phyloP scores from a whole-genome alignment of 2,329 filamentous ascomycete genomes.

The Microcera coccophila region DNA sequence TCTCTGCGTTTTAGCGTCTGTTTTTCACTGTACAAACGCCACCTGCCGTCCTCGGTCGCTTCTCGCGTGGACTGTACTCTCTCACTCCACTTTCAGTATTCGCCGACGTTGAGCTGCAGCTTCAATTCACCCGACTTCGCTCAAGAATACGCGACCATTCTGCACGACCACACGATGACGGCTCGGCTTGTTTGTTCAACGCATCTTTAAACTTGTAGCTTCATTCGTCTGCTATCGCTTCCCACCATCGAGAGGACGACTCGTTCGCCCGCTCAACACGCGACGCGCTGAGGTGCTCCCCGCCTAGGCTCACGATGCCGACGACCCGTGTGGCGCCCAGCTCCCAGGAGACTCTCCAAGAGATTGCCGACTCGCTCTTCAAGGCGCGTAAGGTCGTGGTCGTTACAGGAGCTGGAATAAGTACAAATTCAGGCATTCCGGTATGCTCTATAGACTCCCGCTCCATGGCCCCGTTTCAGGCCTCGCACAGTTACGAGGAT shows the following conservation, averaged over 20 bases:
- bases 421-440: conserved; percentile 71
- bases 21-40: neutral
- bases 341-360: conserved; percentile 54
- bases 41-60: neutral
- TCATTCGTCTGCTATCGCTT: neutral
- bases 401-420: conserved; percentile 69
- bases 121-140: neutral
- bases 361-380: conserved; percentile 60
- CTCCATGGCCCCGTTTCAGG: conserved; percentile 2
- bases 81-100: neutral
- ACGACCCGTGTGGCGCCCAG: conserved; percentile 52
- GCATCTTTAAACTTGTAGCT: conserved; percentile 10
- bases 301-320: conserved; percentile 46
- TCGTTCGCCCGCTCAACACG: conserved; percentile 9
- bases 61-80: too few species aligned
- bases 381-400: conserved; percentile 68
- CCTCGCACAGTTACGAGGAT: conserved; percentile 5
- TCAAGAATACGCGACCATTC: neutral
- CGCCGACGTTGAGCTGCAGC: neutral
- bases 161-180: conserved; percentile 18
- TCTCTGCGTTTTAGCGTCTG: too few species aligned
- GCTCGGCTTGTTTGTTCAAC: conserved; percentile 4
- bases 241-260: neutral
- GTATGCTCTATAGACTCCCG: conserved; percentile 38
- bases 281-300: conserved; percentile 25